Conservation (phyloP, 2,329 filamentous ascomycete species). For the Aquanectria penicillioides region DNA sequence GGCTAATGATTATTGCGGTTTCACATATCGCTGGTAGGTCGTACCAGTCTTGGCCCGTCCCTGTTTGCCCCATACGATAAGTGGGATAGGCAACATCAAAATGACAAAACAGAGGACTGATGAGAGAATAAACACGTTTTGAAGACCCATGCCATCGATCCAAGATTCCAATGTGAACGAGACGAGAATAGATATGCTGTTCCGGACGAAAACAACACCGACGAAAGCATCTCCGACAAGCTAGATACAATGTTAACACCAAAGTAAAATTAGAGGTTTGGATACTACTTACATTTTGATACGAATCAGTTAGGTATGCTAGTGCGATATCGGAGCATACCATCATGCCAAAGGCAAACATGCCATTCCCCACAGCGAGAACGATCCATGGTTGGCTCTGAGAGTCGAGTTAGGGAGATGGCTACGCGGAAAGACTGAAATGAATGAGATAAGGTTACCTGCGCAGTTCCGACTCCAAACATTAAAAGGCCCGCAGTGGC, state of each 20-base stretch:
- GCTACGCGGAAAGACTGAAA: too few species aligned
- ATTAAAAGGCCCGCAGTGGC: constrained; percentile 47
- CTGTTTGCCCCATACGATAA: not conserved
- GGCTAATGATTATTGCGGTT: too few species aligned
- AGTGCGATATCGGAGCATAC: constrained; percentile 46
- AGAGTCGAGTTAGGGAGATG: not conserved
- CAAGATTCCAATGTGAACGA: constrained; percentile 35
- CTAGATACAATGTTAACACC: too few species aligned
- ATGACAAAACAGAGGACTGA: not conserved
- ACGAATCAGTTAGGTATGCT: constrained; percentile 49
- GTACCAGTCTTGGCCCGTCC: not conserved
- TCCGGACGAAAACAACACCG: constrained; percentile 36
- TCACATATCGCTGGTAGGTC: not conserved
- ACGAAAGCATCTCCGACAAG: constrained; percentile 40
- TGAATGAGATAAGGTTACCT: constrained; percentile 35
- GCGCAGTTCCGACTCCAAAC: constrained; percentile 46
- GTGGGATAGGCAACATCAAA: not conserved
- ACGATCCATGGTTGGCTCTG: constrained; percentile 53
- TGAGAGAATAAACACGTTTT: not conserved
- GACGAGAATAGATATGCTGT: constrained; percentile 33
- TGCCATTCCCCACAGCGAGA: constrained; percentile 46
- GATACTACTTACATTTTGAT: constrained; percentile 48
- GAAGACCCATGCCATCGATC: constrained; percentile 37
- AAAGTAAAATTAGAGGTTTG: too few species aligned
- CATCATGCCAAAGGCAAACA: constrained; percentile 51